Base-by-base conservation (phyloP, 1,284 basidiomycete genomes). In the Athelia psychrophila region DNA sequence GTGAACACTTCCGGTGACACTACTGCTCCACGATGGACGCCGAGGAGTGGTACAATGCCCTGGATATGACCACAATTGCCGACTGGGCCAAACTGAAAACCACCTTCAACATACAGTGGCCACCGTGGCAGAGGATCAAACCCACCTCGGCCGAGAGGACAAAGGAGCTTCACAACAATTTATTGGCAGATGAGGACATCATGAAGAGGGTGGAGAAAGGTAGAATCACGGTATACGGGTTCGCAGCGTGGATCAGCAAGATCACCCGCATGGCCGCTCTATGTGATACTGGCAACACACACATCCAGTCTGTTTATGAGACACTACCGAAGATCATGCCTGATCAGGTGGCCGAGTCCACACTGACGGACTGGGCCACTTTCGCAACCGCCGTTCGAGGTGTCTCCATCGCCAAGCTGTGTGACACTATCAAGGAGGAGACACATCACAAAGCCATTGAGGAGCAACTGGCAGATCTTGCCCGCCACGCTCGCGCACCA, bases 21-120 rank as follows among this genome's bases (percentile, higher is more conserved):
- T 27, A 10, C 22, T 9, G 23, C 8, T 46, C 44, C 30, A 42
- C 19, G 0, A 16, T 19, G 15, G 33, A 27, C 0, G 35, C 35
- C 8, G 51, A 48, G 2, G 22, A n/a, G 36, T 51, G 51, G 51
- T 48, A 23, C 30, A 19, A 35, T 18, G 40, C 12, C 2, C 22
- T 49, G 16, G 47, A 36, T 5, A n/a, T 9, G 2, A 1, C 19
- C 3, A 6, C 16, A 16, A 36, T 20, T 15, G 35, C 47, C 18
- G 15, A 3, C 1, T 51, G 51, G 51, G 2, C 12, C 5, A 9
- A 9, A 2, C 12, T 51, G 3, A n/a, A 20, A 5, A 19, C 6
- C 3, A n/a, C 1, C 2, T 51, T 51, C 36, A 22, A 2, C 23
- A 19, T 2, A 9, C 23, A 35, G 25, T 51, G 51, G 51, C 32